Base-by-base conservation (phyloP, 1,284 basidiomycete genomes). In the Phellinidium pouzarii region DNA sequence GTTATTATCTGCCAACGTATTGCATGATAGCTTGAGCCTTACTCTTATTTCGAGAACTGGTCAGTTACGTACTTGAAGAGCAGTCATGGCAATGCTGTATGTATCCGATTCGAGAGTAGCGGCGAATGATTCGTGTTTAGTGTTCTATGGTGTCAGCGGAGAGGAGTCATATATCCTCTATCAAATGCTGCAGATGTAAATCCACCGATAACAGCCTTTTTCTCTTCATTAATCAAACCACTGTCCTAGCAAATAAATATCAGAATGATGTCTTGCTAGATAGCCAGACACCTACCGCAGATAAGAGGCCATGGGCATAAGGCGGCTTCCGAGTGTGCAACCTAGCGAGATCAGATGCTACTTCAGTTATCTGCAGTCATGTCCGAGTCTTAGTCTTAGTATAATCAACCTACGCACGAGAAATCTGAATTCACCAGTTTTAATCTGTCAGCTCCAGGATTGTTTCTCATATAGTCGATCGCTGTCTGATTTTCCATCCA, bases 51-150 rank as follows among this genome's bases (percentile, higher is more conserved):
- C 45, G 20, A 14, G 14, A 29, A 5, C 22, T 51, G n/a, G 14
- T n/a, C 19, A 12, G 14, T 31, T 26, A 11, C 50, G 7, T 29
- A 56, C 54, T 20, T 43, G 14, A 9, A 48, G 38, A 9, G 50
- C 54, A 6, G 46, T 48, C 41, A 52, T 50, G 7, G 46, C 55
- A 27, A 56, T 53, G 31, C 55, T 56, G 43, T 56, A 56, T 5
- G 48, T 41, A 27, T 56, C 55, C 9, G 38, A 34, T 14, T 44
- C 14, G 2, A 49, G 19, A 7, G 27, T 41, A 4, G 42, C 29
- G 2, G 7, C 9, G 34, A 17, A 27, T 4, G 44, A 12, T 6
- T n/a, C 8, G 17, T 29, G 17, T 6, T 46, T 41, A 9, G 52
- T 19, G 29, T 27, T 19, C 26, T 56, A 50, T 17, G 54, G 54